These are phyloP conservation scores for Melaleuca quinquenervia DNA, from an alignment of 345 rosid genomes.

Conservation along the genomic window DNA sequence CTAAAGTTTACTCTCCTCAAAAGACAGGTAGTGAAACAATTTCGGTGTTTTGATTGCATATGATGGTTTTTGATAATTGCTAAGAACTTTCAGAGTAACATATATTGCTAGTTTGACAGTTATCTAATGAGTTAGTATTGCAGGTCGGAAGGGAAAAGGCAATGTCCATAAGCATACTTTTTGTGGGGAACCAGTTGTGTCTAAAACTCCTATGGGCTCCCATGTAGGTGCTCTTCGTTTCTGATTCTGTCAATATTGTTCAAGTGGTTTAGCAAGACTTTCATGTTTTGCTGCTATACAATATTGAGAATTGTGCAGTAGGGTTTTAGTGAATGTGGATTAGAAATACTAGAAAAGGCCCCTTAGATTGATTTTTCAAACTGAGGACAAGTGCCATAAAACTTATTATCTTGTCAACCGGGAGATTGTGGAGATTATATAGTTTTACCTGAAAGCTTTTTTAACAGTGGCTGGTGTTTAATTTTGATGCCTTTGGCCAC, in stretches of 20 bases:
- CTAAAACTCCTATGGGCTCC: neutral
- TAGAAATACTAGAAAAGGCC: neutral
- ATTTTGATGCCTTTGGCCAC: neutral
- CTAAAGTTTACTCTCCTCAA: neutral
- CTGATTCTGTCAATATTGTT: neutral
- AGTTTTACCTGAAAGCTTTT: neutral
- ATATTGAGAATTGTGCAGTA: neutral
- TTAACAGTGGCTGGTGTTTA: neutral
- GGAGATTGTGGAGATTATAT: neutral
- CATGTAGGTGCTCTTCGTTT: neutral
- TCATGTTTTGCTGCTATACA: neutral
- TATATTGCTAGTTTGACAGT: neutral
- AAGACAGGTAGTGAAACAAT: neutral
- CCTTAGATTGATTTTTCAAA: neutral
- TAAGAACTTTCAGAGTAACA: neutral
- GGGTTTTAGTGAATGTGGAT: neutral
- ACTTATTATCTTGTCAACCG: neutral
- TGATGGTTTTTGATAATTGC: neutral
- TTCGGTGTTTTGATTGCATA: neutral
- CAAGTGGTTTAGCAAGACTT: neutral
- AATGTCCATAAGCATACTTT: neutral
- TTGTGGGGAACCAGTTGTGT: neutral
- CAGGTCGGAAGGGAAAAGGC: neutral
- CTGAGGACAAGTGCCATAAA: neutral
- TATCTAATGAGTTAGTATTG: neutral